phyloP scores from a whole-genome alignment of 2,329 filamentous ascomycete species.

The Ophiognomonia clavigignenti-juglandacearum region DNA sequence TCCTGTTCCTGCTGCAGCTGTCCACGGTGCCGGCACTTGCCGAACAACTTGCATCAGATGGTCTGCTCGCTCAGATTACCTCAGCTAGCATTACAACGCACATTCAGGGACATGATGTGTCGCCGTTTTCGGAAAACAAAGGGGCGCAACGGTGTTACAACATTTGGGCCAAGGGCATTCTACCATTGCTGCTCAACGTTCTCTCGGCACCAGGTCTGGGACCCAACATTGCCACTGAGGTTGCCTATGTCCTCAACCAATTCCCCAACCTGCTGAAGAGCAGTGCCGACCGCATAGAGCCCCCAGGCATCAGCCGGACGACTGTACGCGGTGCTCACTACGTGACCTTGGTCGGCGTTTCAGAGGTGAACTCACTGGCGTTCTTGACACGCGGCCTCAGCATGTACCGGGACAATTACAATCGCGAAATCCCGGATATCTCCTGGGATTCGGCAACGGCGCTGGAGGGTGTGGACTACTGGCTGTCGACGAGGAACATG shows the following conservation, averaged over 20 bases:
- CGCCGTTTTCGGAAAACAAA: conserved; percentile 70
- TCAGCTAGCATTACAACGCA: conserved; percentile 75
- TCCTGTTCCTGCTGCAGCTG: conserved; percentile 83
- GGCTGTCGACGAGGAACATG: conserved; percentile 64
- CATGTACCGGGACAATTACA: conserved; percentile 59
- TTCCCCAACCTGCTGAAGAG: conserved; percentile 75
- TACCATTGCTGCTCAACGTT: conserved; percentile 86
- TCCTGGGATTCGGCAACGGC: conserved; percentile 69
- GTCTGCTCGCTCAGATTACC: conserved; percentile 72
- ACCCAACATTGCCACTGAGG: conserved; percentile 74
- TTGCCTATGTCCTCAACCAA: conserved; percentile 82
- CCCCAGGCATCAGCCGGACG: conserved; percentile 50
- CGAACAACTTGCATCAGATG: conserved; percentile 85
- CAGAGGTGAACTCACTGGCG: conserved; percentile 74
- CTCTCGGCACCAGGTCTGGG: conserved; percentile 66
- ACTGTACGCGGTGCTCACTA: conserved; percentile 47
- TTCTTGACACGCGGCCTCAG: conserved; percentile 70
- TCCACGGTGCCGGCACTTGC: conserved; percentile 77
- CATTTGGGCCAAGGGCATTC: conserved; percentile 84
- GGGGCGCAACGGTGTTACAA: conserved; percentile 71
- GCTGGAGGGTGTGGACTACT: conserved; percentile 79
- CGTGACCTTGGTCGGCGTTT: conserved; percentile 68
- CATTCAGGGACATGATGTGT: conserved; percentile 66
- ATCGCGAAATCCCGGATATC: conserved; percentile 68
- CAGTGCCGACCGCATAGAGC: conserved; percentile 67